Conservation (phyloP, 2,329 filamentous ascomycete genomes). For the Penicillium sp. region DNA sequence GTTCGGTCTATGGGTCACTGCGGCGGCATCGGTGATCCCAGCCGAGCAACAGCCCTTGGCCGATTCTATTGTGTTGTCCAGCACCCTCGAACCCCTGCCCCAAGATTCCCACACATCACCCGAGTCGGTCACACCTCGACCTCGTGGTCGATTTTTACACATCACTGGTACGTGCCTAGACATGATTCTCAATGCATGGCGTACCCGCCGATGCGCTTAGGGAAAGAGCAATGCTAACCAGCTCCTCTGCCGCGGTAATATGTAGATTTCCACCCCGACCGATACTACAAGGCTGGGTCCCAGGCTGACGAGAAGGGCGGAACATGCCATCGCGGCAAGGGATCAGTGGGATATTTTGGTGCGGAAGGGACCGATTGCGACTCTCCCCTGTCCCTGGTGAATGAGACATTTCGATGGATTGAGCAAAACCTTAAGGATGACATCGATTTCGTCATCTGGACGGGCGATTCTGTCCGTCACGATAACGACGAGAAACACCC, state of each 20-base stretch:
- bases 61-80: neutral
- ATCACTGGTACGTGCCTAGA: slow-evolving; percentile 26
- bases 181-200: neutral
- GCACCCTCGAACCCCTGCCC: slow-evolving; percentile 1
- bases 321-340: slow-evolving; percentile 71
- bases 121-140: slow-evolving; percentile 9
- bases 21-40: slow-evolving; percentile 10
- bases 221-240: neutral
- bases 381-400: slow-evolving; percentile 69
- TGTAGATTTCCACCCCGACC: slow-evolving; percentile 94
- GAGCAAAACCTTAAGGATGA: slow-evolving; percentile 66
- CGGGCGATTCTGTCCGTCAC: slow-evolving; percentile 81
- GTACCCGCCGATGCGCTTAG: neutral
- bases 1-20: slow-evolving; percentile 12
- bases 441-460: slow-evolving; percentile 90
- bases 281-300: slow-evolving; percentile 73
- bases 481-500: slow-evolving; percentile 80
- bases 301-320: slow-evolving; percentile 55
- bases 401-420: slow-evolving; percentile 89
- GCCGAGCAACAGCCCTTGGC: slow-evolving; percentile 12
- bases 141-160: slow-evolving; percentile 33
- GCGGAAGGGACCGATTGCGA: slow-evolving; percentile 87
- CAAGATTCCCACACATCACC: neutral
- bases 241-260: neutral
- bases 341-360: slow-evolving; percentile 73